Evolutionary conservation across 1,284 basidiomycete genomes (phyloP), one percentile per base, ranked within the genome.

Genomic region (Cryptococcus deneoformans): DNA sequence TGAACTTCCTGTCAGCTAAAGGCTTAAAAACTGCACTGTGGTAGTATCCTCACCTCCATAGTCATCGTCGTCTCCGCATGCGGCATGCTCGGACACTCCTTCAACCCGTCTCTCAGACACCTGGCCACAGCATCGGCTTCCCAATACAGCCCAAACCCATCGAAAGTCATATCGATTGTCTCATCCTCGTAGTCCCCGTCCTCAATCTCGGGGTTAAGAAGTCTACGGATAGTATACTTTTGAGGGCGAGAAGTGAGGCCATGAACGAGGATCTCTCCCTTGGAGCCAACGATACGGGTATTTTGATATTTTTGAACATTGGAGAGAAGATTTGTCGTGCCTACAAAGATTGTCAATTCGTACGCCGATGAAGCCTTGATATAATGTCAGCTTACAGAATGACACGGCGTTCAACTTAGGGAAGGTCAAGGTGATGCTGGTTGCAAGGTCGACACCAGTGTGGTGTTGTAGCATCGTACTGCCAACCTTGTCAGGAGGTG

Each of bases 91-190:
- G 67, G 65, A 50, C 68, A 67, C 60, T 77, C 68, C 7, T 62
- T 48, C 56, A 72, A 64, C 7, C 77, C 77, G 49, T 72, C 71
- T 24, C 8, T 64, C 58, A 79, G 53, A 61, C 71, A 76, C 38
- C 75, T 59, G 2, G 78, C 79, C 1, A 78, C 76, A 12, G 68
- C 75, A 55, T 80, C 79, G 0, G 78, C 78, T 60, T 80, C 77
- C 66, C 72, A 78, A 11, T 71, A 68, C 45, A 76, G 65, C 6
- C 74, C 76, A 35, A 62, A 65, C 10, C 66, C 69, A 9, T 68
- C 62, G 39, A 77, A 66, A 5, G 51, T 55, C 37, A 62, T 62
- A 39, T 71, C 69, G 24, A 72, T 54, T 20, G 57, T 43, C 37
- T 68, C 64, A 16, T 69, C 65, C 48, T 60, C 65, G 0, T 57